These are phyloP conservation scores for Sporisorium iseilematis-ciliati DNA, from an alignment of 1,284 basidiomycete species.

Conservation along the genomic window DNA sequence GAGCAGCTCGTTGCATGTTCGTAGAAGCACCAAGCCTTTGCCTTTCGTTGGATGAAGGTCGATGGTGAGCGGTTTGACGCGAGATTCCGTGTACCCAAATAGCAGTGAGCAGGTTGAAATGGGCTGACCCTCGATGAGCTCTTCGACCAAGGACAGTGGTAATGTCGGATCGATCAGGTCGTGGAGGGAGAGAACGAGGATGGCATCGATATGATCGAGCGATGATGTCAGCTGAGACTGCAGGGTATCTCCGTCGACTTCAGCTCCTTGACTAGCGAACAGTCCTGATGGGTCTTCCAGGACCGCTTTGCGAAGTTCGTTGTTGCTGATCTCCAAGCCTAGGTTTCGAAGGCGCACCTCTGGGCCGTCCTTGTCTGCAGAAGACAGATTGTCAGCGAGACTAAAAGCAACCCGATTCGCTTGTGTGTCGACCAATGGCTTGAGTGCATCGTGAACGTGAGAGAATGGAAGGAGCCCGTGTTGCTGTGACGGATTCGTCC, in stretches of 20 bases:
- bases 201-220: slow-evolving; percentile 52
- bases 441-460: slow-evolving; percentile 17
- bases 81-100: slow-evolving; percentile 55
- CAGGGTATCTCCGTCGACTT: not conserved
- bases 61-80: slow-evolving; percentile 54
- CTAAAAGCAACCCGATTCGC: slow-evolving; percentile 22
- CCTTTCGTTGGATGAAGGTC: slow-evolving; percentile 83
- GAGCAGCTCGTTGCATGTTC: slow-evolving; percentile 86
- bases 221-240: slow-evolving; percentile 13
- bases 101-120: slow-evolving; percentile 53
- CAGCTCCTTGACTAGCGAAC: not conserved
- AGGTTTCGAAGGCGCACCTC: slow-evolving; percentile 37
- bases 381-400: slow-evolving; percentile 1
- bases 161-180: slow-evolving; percentile 53
- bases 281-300: slow-evolving; percentile 28
- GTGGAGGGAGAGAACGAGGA: slow-evolving; percentile 42
- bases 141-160: slow-evolving; percentile 54
- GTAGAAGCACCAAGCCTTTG: slow-evolving; percentile 84
- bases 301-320: slow-evolving; percentile 45
- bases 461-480: slow-evolving; percentile 28
- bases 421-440: slow-evolving; percentile 11
- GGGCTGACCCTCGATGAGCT: slow-evolving; percentile 56
- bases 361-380: slow-evolving; percentile 20
- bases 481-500: slow-evolving; percentile 8
- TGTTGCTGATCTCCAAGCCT: slow-evolving; percentile 49